Evolutionary conservation across 257 asterid species (phyloP), one percentile per base, ranked within the genome.

Genomic region (Solanum habrochaites): DNA sequence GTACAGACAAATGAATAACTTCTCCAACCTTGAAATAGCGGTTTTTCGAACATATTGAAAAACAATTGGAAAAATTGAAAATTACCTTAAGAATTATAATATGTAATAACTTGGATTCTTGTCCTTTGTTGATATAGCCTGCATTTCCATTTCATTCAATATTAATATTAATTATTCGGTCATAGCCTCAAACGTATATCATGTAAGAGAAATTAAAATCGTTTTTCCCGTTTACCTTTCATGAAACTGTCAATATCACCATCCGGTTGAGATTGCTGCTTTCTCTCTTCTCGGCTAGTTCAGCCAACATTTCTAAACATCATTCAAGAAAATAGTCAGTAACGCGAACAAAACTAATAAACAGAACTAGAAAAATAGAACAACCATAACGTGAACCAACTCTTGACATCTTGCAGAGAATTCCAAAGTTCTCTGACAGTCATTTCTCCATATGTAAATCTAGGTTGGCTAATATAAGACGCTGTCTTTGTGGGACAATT

Each of bases 321-420:
- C 73, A 88, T 72, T 47, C 29, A 77, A 37, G 16, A 88, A 21
- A 12, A 8, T 0, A 78, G 39, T 78, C 83, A 45, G 21, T 6
- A 52, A 52, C 62, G 62, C n/a, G 62, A 56, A 56, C 62, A 58
- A 29, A 45, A 5, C 40, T 40, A 32, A 85, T 32, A 49, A 20
- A 40, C 14, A 37, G 13, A 87, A 66, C 32, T 11, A 43, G 6
- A 11, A 20, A 21, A 4, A 21, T 15, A 4, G 35, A 84, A 89
- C 95, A 88, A 95, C 98, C 97, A 73, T 93, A 93, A 70, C 95
- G 93, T 8, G 94, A 90, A 56, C 98, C 98, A 37, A 94, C 94
- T 5, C 98, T 81, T 95, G 97, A 77, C 97, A 94, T 87, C 94
- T 90, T 11, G 96, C 97, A 3, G 98, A 93, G 87, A 95, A 93